A percentile compares a stretch with the other conserved stretches of the same genome.
Evolutionary conservation across 2,329 filamentous ascomycete species (phyloP).

Genomic region (Trematosphaeria pertusa): DNA sequence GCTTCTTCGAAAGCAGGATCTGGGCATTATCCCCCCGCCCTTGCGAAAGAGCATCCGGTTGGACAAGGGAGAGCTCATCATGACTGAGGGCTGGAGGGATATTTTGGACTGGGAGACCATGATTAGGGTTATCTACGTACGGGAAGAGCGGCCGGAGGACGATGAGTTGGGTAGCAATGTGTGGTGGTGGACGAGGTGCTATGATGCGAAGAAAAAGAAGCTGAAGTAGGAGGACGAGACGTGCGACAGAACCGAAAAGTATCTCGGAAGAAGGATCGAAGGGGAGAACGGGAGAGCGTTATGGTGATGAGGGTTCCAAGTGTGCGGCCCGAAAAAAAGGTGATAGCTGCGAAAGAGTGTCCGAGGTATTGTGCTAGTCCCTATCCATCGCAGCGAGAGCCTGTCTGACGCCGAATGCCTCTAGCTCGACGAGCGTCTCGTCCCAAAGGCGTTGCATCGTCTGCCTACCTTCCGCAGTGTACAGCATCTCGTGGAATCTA

Average conservation of each 20-base stretch:
- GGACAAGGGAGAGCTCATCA: background rate
- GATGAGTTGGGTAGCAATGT: background rate
- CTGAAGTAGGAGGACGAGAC: background rate
- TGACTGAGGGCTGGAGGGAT: background rate
- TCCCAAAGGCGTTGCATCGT: conserved; percentile 5
- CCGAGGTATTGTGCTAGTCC: too few relatives aligned
- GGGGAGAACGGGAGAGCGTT: too few relatives aligned
- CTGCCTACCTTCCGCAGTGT: conserved; percentile 6
- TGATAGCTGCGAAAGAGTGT: too few relatives aligned
- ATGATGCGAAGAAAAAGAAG: background rate
- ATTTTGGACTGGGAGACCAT: background rate
- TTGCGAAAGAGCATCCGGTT: background rate
- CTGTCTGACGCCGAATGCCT: conserved; percentile 4
- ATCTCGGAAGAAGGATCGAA: too few relatives aligned
- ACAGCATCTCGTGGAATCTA: conserved; percentile 8
- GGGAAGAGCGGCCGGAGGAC: background rate
- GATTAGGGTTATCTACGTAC: background rate
- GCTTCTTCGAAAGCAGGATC: background rate
- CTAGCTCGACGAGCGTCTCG: conserved; percentile 4
- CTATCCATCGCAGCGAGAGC: background rate
- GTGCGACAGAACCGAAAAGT: too few relatives aligned
- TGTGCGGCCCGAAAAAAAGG: too few relatives aligned
- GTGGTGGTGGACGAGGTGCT: conserved; percentile 4
- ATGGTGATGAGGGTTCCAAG: too few relatives aligned
- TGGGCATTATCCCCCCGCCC: background rate